Percentiles rank a stretch among this genome's conserved stretches.
Conservation (phyloP, 306 rosid genomes). For the Dryas alaskensis region DNA sequence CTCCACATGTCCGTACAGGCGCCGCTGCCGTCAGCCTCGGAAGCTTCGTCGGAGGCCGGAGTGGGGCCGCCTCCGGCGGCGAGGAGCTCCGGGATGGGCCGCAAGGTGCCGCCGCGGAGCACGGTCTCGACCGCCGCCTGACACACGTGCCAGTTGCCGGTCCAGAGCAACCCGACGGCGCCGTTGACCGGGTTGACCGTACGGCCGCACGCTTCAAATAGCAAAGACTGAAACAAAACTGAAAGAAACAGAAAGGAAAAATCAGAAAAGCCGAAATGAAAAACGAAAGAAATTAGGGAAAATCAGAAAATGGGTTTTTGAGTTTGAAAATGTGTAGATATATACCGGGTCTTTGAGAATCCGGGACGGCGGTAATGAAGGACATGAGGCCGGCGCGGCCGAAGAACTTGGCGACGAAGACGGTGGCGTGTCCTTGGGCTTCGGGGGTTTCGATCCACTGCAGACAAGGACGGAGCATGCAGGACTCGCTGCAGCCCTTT, state of each 20-base stretch:
- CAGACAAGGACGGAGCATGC: slow-evolving; percentile 81
- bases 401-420: slow-evolving; percentile 94
- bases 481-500: slow-evolving; percentile 94
- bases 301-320: too few species aligned
- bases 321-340: not conserved
- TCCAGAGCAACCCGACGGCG: slow-evolving; percentile 80
- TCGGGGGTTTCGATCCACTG: slow-evolving; percentile 91
- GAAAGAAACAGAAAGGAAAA: slow-evolving; percentile 1
- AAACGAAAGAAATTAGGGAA: not conserved
- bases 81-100: slow-evolving; percentile 61
- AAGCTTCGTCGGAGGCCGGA: slow-evolving; percentile 47
- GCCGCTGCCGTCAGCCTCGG: slow-evolving; percentile 55
- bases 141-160: slow-evolving; percentile 88
- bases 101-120: slow-evolving; percentile 65
- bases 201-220: slow-evolving; percentile 85
- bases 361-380: slow-evolving; percentile 91
- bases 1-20: slow-evolving; percentile 50
- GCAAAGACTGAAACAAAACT: slow-evolving; percentile 78
- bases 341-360: slow-evolving; percentile 71
- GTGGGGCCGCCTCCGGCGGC: slow-evolving; percentile 19
- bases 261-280: not conserved
- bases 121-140: slow-evolving; percentile 90
- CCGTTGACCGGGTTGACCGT: slow-evolving; percentile 87
- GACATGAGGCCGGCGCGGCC: slow-evolving; percentile 99
- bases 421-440: slow-evolving; percentile 94